Evolutionary conservation across 1,139 yeast species (phyloP), one percentile per base, ranked within the genome.

Genomic region (Meyerozyma sp.): DNA sequence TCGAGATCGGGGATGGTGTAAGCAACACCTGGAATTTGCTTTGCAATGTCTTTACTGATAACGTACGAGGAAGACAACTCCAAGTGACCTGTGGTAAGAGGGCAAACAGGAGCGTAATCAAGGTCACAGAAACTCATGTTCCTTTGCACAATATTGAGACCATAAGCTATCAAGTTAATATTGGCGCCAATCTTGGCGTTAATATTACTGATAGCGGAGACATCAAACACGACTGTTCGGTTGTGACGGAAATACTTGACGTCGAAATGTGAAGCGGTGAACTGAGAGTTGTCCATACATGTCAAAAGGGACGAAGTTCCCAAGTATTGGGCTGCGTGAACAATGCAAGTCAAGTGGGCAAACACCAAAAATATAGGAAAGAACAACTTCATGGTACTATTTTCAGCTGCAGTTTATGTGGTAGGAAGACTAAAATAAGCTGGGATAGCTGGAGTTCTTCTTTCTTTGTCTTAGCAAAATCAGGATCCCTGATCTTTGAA

Each of bases 1-100:
- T 93, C 99, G 52, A 93, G 71, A 65, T 93, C 96, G 1, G 99
- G 99, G 43, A 93, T 78, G 2, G 94, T 82, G 64, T 81, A 93
- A 3, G 96, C 96, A 28, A 93, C 72, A 7, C 82, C 77, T 0
- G 98, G 98, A 46, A 93, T 77, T 47, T 75, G 62, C 10, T 65
- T 58, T 2, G 79, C 66, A 46, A 84, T 62, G 41, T 65, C 62
- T 8, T 57, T 48, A 26, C 70, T 53, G 26, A 91, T 56, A 10
- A 59, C 48, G 54, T 82, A 77, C 30, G 75, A 65, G 40, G 85
- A 75, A 43, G 70, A 61, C 41, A 90, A 73, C 52, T 87, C 94
- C 55, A 93, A 79, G 65, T 91, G 91, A 36, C 98, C 98, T 3
- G 96, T 79, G 23, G 82, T 63, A 50, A 93, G 73, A 7, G 98